Evolutionary conservation across 768 basidiomycete genomes (phyloP), one percentile per base, ranked within the genome.

Genomic region (Paxillus ammoniavirescens): DNA sequence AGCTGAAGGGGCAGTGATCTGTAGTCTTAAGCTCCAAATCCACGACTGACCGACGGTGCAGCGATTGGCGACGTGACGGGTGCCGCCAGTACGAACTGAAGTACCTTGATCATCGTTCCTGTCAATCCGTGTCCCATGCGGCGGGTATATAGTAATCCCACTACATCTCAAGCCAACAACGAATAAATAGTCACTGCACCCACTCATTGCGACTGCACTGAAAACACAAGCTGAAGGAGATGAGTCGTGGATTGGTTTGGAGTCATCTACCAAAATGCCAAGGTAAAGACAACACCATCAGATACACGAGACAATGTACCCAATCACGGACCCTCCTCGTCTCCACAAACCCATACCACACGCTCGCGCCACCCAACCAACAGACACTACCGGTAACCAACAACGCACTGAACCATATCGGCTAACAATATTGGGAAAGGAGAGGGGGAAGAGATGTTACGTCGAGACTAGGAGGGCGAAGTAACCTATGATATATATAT

Each of bases 401-500:
- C 35, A 53, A 48, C 49, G 48, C 48, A 44, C 46, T 47, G 55
- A 52, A 56, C 55, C 58, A 49, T 30, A 53, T 58, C 57, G 52
- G 61, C 55, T 54, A 51, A 60, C 54, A 51, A 44, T 45, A 65
- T 56, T 58, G 50, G 31, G 51, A 51, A 23, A 37, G 45, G 40
- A 8, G 45, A 28, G 31, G n/a, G 50, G 38, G 53, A 46, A 50
- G 43, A 54, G 36, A 64, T 56, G 44, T 62, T 50, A 59, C 55
- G 51, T 58, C 50, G 57, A 58, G 36, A 65, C 61, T 61, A 62
- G 36, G 47, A 49, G 52, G 47, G 56, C 47, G 57, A 47, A 50
- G 52, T 60, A 72, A 47, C 68, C 60, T 59, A 61, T 49, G 64
- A 65, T 66, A 70, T 70, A 69, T 70, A 69, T 71, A 71, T 58